phyloP scores from a whole-genome alignment of 2,329 filamentous ascomycete genomes.

The Sporothrix euskadiensis region DNA sequence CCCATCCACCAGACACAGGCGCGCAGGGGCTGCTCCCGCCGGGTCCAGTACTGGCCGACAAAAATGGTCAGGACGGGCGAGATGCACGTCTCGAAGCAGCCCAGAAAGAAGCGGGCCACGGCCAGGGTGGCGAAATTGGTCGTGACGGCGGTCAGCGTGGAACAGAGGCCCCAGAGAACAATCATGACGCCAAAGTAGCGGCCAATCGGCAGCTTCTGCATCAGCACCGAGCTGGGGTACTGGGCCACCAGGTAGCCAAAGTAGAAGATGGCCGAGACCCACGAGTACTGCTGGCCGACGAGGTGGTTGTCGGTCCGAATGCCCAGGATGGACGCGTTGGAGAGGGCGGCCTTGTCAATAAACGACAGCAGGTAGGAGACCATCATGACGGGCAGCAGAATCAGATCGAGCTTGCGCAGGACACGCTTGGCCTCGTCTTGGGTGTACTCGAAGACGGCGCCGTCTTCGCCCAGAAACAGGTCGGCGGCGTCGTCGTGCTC shows the following conservation, averaged over 20 bases:
- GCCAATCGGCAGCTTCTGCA: slow-evolving; percentile 46
- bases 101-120: slow-evolving; percentile 29
- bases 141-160: neutral
- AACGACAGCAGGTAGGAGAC: slow-evolving; percentile 26
- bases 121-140: slow-evolving; percentile 26
- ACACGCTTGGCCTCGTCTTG: slow-evolving; percentile 22
- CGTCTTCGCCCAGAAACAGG: slow-evolving; percentile 24
- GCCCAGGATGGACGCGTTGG: slow-evolving; percentile 28
- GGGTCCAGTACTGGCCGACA: slow-evolving; percentile 29
- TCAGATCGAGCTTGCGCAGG: slow-evolving; percentile 22
- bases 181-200: slow-evolving; percentile 48
- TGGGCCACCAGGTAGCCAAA: slow-evolving; percentile 46
- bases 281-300: slow-evolving; percentile 44
- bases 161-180: slow-evolving; percentile 35
- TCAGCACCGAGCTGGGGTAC: slow-evolving; percentile 43
- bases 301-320: slow-evolving; percentile 27
- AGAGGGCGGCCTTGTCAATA: slow-evolving; percentile 28
- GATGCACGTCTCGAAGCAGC: slow-evolving; percentile 29
- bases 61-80: slow-evolving; percentile 28
- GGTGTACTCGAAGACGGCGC: slow-evolving; percentile 23
- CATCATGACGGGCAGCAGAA: slow-evolving; percentile 25
- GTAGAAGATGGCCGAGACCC: slow-evolving; percentile 48
- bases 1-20: slow-evolving; percentile 30
- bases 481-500: slow-evolving; percentile 28
- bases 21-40: slow-evolving; percentile 29